phyloP scores from a whole-genome alignment of 768 basidiomycete genomes.

The Amanita exitialis region DNA sequence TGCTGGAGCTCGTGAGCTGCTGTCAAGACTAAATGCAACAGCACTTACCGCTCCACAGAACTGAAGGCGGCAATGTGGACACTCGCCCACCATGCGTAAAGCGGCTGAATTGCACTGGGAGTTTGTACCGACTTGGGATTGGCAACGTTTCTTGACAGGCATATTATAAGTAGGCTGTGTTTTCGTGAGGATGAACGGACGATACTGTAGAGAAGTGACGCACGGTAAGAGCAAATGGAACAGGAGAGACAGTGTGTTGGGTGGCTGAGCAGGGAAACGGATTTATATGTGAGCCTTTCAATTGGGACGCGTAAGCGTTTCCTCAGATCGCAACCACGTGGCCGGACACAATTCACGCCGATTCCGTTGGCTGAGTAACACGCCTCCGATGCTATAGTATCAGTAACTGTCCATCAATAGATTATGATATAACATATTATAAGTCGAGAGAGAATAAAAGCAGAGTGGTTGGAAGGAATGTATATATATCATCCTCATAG shows the following conservation, averaged over 20 bases:
- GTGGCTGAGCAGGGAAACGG: not conserved
- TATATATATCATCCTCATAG: not conserved
- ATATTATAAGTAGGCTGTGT: conserved; percentile 24
- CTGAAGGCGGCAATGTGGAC: conserved; percentile 66
- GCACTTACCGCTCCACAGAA: conserved; percentile 69
- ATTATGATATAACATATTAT: not conserved
- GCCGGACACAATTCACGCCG: not conserved
- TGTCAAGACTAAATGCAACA: conserved; percentile 9
- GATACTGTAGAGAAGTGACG: conserved; percentile 8
- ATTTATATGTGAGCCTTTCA: conserved; percentile 1
- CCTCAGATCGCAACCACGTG: conserved; percentile 7
- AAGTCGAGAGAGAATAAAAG: not conserved
- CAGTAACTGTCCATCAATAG: not conserved
- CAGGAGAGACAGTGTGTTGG: not conserved
- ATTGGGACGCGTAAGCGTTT: conserved; percentile 10
- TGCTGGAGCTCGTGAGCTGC: conserved; percentile 37
- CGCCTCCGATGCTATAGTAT: not conserved
- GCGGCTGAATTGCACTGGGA: conserved; percentile 68
- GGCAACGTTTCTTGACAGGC: conserved; percentile 85
- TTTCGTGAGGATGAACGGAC: conserved; percentile 6
- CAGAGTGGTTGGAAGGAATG: not conserved
- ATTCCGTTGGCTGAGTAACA: not conserved
- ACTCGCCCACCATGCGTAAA: conserved; percentile 77
- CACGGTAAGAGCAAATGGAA: conserved; percentile 4
- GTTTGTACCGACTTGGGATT: conserved; percentile 42